Evolutionary conservation across 2,329 filamentous ascomycete genomes (phyloP).

Genomic region (Pseudogymnoascus sp.): DNA sequence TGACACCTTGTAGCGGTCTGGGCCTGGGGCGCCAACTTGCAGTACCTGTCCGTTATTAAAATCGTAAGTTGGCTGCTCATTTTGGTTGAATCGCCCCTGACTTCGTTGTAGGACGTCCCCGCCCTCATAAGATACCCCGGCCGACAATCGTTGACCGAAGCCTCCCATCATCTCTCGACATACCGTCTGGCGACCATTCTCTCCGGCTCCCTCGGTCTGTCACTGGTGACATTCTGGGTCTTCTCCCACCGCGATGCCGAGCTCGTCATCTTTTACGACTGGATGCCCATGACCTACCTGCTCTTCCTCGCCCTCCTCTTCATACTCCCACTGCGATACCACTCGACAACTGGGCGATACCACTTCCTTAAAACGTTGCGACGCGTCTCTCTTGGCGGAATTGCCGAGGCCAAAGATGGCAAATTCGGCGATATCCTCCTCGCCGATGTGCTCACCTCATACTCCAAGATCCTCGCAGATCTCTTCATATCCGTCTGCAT

Average conservation of each 20-base stretch:
- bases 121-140: constrained; percentile 78
- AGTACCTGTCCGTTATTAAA: constrained; percentile 69
- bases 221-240: constrained; percentile 75
- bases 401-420: constrained; percentile 78
- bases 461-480: constrained; percentile 86
- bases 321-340: constrained; percentile 60
- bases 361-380: constrained; percentile 69
- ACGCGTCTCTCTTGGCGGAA: constrained; percentile 73
- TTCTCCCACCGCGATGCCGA: constrained; percentile 63
- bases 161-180: constrained; percentile 70
- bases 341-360: constrained; percentile 62
- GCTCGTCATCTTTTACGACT: constrained; percentile 70
- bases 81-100: constrained; percentile 3
- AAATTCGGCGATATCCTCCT: constrained; percentile 93
- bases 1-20: constrained; percentile 60
- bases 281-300: constrained; percentile 80
- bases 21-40: constrained; percentile 90
- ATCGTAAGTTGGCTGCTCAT: constrained; percentile 48
- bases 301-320: constrained; percentile 64
- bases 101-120: constrained; percentile 58
- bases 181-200: constrained; percentile 79
- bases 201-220: constrained; percentile 60
- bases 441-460: constrained; percentile 89
- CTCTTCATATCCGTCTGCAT: constrained; percentile 85
- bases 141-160: constrained; percentile 61